Percentiles rank a stretch among this genome's conserved stretches.
phyloP scores from a whole-genome alignment of 371 early-diverging fungal genomes.

The Globomyces sp. region DNA sequence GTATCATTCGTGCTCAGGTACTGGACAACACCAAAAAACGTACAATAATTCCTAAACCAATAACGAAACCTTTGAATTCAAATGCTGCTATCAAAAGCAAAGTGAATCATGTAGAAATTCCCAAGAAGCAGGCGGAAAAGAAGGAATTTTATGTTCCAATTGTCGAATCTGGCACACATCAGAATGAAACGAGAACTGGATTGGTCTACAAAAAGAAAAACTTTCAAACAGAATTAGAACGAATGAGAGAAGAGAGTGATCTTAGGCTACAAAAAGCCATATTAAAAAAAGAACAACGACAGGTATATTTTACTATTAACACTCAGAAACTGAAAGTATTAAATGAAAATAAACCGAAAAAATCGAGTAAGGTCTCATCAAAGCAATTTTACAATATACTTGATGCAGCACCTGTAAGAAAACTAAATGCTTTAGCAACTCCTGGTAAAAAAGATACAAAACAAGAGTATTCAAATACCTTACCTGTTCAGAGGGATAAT shows the following conservation, averaged over 20 bases:
- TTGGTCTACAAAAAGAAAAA: slow-evolving; percentile 3
- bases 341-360: not conserved
- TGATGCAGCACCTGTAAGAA: not conserved
- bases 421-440: not conserved
- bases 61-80: not conserved
- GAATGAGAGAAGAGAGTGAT: slow-evolving; percentile 18
- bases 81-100: not conserved
- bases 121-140: not conserved
- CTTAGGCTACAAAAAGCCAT: slow-evolving; percentile 7
- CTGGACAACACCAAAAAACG: not conserved
- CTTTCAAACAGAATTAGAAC: slow-evolving; percentile 10
- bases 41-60: not conserved
- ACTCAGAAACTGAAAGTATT: not conserved
- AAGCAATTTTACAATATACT: not conserved
- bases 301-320: not conserved
- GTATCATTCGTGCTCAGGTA: not conserved
- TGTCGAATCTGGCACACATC: not conserved
- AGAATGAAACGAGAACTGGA: slow-evolving; percentile 3
- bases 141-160: slow-evolving; percentile 16
- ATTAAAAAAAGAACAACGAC: not conserved
- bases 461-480: no score
- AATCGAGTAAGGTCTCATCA: not conserved
- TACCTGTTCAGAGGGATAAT: no score
- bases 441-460: not conserved
- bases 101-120: not conserved